A percentile compares a stretch with the other conserved stretches of the same genome.
These are phyloP conservation scores for Pueraria montana DNA, from an alignment of 306 rosid genomes.

Conservation along the genomic window DNA sequence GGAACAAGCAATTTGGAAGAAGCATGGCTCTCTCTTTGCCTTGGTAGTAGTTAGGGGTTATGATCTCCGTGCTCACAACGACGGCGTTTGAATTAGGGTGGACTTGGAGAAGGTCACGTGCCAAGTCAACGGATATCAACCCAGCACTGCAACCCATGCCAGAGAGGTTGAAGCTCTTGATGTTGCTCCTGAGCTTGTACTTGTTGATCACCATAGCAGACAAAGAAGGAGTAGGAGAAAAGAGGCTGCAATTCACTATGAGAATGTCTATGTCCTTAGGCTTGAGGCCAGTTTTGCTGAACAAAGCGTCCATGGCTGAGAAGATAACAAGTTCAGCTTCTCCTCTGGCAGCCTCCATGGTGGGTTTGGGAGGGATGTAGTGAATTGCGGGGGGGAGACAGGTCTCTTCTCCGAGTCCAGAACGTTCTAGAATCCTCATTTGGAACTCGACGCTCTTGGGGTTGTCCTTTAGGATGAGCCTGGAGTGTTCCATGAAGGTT, in stretches of 20 bases:
- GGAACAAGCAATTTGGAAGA: constrained; percentile 88
- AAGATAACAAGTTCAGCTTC: constrained; percentile 93
- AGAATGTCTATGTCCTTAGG: constrained; percentile 90
- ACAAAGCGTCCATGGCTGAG: constrained; percentile 79
- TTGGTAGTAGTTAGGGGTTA: constrained; percentile 89
- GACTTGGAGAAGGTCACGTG: constrained; percentile 92
- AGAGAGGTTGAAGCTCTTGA: constrained; percentile 86
- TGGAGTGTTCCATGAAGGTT: constrained; percentile 96
- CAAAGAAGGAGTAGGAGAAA: constrained; percentile 89
- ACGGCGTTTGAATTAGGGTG: constrained; percentile 93
- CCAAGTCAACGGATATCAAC: constrained; percentile 79
- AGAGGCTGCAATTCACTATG: constrained; percentile 82
- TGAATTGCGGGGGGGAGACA: constrained; percentile 88
- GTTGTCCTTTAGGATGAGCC: constrained; percentile 73
- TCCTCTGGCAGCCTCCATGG: constrained; percentile 85
- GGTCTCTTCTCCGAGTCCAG: constrained; percentile 89
- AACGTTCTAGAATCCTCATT: constrained; percentile 90
- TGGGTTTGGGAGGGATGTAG: constrained; percentile 88
- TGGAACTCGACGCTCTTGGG: constrained; percentile 95
- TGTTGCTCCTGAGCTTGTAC: constrained; percentile 83
- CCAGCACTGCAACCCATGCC: constrained; percentile 99
- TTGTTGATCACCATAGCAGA: constrained; percentile 95
- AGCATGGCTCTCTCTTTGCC: constrained; percentile 98
- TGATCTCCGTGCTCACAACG: constrained; percentile 87
- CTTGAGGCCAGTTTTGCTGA: constrained; percentile 73